Evolutionary conservation across 1,139 yeast species (phyloP).

Genomic region (Saccharomyces hybrid): DNA sequence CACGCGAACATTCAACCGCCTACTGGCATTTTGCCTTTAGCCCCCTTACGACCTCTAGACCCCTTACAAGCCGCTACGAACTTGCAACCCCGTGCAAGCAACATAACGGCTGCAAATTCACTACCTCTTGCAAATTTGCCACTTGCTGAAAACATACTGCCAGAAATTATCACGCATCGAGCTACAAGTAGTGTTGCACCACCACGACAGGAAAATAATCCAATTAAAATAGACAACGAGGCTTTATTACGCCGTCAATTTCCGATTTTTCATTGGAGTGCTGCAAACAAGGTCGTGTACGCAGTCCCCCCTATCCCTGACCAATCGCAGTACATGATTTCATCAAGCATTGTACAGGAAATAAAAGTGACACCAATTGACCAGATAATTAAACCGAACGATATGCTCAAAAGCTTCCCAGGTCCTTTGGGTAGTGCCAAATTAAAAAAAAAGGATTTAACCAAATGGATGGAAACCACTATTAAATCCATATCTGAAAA

Average conservation of each 20-base stretch:
- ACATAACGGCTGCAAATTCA: not conserved
- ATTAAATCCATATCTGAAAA: slow-evolving; percentile 9
- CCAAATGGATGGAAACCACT: slow-evolving; percentile 25
- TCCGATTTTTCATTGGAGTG: slow-evolving; percentile 72
- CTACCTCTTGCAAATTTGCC: not conserved
- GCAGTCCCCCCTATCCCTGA: slow-evolving; percentile 36
- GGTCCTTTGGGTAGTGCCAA: slow-evolving; percentile 28
- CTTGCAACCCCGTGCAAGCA: not conserved
- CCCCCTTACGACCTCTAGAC: not conserved
- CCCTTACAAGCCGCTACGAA: not conserved
- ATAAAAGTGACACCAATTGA: slow-evolving; percentile 33
- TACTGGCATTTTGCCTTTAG: not conserved
- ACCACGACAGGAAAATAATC: slow-evolving; percentile 9
- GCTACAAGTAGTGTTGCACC: not conserved
- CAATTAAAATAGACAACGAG: slow-evolving; percentile 14
- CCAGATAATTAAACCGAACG: slow-evolving; percentile 27
- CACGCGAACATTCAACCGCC: not conserved
- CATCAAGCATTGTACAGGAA: slow-evolving; percentile 17
- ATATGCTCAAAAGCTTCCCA: slow-evolving; percentile 32
- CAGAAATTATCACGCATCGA: not conserved
- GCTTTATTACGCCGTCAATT: slow-evolving; percentile 50
- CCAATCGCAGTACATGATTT: slow-evolving; percentile 13
- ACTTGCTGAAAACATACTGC: not conserved
- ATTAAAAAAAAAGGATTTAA: slow-evolving; percentile 24
- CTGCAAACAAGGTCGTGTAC: slow-evolving; percentile 39